Percentiles rank a stretch among this genome's conserved stretches.
phyloP scores from a whole-genome alignment of 495 filamentous ascomycete species.

The Tirmania nivea region DNA sequence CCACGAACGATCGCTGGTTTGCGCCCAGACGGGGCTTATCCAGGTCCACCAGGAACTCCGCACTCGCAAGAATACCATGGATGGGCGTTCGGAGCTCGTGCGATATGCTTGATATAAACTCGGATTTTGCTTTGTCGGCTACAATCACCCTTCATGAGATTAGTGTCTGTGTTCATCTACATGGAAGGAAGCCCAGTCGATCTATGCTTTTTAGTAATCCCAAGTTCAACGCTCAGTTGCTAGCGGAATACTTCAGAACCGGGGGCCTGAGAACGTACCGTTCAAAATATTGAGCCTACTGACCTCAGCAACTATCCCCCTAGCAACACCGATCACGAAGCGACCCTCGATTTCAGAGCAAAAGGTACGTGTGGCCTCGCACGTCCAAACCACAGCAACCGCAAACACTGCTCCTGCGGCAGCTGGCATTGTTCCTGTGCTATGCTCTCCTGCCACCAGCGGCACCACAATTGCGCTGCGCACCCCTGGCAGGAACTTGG shows the following conservation, averaged over 20 bases:
- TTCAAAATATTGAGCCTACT: slow-evolving; percentile 6
- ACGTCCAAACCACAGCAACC: slow-evolving; percentile 17
- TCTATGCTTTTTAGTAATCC: slow-evolving; percentile 3
- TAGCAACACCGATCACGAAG: slow-evolving; percentile 17
- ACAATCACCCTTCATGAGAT: slow-evolving; percentile 3
- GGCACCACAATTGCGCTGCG: slow-evolving; percentile 18
- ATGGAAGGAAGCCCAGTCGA: slow-evolving; percentile 3
- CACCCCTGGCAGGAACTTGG: slow-evolving; percentile 9
- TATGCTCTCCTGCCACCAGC: slow-evolving; percentile 2
- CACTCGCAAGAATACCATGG: slow-evolving; percentile 51
- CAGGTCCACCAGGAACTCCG: slow-evolving; percentile 44
- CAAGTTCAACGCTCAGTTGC: too few species aligned
- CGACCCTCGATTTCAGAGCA: slow-evolving; percentile 14
- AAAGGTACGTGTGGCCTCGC: slow-evolving; percentile 10
- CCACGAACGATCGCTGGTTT: slow-evolving; percentile 40
- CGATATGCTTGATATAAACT: slow-evolving; percentile 49
- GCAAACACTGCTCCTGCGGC: slow-evolving; percentile 13
- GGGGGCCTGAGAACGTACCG: slow-evolving; percentile 12
- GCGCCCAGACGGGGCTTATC: slow-evolving; percentile 20
- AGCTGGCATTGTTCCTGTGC: too few species aligned
- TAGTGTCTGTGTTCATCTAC: neutral
- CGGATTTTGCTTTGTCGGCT: slow-evolving; percentile 38
- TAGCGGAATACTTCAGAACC: slow-evolving; percentile 19
- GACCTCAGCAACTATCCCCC: slow-evolving; percentile 18
- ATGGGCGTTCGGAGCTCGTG: slow-evolving; percentile 63